Conservation (phyloP, 805 yeast genomes). For the Brettanomyces sp. region DNA sequence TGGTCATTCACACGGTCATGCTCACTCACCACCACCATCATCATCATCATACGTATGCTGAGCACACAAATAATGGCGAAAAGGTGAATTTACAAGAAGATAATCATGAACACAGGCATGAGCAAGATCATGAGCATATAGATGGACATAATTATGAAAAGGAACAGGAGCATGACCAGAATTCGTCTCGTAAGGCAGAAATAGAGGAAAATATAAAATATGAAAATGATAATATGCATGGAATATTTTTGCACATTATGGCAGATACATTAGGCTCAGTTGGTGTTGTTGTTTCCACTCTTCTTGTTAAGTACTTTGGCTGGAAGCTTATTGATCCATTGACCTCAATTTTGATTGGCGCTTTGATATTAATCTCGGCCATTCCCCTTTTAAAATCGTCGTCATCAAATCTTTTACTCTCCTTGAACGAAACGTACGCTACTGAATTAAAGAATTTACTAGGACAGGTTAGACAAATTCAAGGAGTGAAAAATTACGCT, state of each 20-base stretch:
- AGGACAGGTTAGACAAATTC: conserved; percentile 55
- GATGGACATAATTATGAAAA: not conserved
- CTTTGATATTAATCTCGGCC: conserved; percentile 71
- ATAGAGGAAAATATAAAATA: conserved; percentile 42
- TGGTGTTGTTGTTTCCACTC: conserved; percentile 88
- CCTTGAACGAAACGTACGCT: conserved; percentile 47
- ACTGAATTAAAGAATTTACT: conserved; percentile 52
- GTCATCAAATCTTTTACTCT: conserved; percentile 60
- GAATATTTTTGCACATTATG: conserved; percentile 83
- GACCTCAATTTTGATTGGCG: conserved; percentile 81
- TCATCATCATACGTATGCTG: conserved; percentile 1
- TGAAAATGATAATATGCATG: conserved; percentile 71
- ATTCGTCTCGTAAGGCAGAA: conserved; percentile 19
- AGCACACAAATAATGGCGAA: not conserved
- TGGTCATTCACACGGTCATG: conserved; percentile 10
- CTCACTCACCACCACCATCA: conserved; percentile 1
- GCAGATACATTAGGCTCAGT: conserved; percentile 97
- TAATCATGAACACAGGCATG: not conserved
- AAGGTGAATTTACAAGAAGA: not conserved
- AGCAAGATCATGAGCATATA: not conserved
- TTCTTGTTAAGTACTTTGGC: conserved; percentile 55
- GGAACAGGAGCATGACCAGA: conserved; percentile 1
- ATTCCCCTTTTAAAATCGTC: conserved; percentile 78
- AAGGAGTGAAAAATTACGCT: conserved; percentile 78
- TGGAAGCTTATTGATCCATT: conserved; percentile 86